Evolutionary conservation across 371 early-diverging fungal genomes (phyloP), one percentile per base, ranked within the genome.

Genomic region (Funneliformis caledonium): DNA sequence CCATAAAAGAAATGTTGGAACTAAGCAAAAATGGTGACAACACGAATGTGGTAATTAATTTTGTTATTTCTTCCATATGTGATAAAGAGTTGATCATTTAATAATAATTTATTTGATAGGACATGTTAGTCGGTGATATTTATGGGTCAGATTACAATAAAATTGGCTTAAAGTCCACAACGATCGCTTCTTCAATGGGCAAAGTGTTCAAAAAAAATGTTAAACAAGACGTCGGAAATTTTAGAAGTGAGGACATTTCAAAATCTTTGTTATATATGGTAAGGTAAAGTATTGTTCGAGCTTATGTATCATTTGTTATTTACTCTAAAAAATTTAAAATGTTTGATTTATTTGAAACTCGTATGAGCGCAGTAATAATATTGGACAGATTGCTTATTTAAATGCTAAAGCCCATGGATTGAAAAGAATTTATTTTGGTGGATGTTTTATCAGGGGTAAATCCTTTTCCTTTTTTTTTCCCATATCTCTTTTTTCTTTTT

Each of bases 301-400:
- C 12, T 62, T 19, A 16, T 22, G 14, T 19, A 33, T 45, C n/a
- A 11, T 43, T 70, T 67, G 14, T 67, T 7, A 14, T 67, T 67
- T 14, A 0, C 7, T 70, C n/a, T 61, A n/a, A 31, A 2, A 33
- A 62, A 14, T 65, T 26, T 65, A 31, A n/a, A 42, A 52, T 43
- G 11, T 82, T 26, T 37, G 6, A 60, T 80, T 12, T 75, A 5
- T 1, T 14, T 80, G 50, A 68, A 59, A 42, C 2, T 10, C 0
- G 22, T 7, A 19, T 76, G 22, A 31, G 42, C 72, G n/a, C 82
- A 96, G 96, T 84, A 98, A 98, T 88, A 98, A 97, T 85, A 95
- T 98, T 88, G 98, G 98, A 19, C 99, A 98, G 87, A 98, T 98
- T 69, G 99, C 98, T 0, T 98, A 97, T 83, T 86, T 98, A 80